These are phyloP conservation scores for Aspergillus pseudonomiae DNA, from an alignment of 2,329 filamentous ascomycete species.

Conservation along the genomic window DNA sequence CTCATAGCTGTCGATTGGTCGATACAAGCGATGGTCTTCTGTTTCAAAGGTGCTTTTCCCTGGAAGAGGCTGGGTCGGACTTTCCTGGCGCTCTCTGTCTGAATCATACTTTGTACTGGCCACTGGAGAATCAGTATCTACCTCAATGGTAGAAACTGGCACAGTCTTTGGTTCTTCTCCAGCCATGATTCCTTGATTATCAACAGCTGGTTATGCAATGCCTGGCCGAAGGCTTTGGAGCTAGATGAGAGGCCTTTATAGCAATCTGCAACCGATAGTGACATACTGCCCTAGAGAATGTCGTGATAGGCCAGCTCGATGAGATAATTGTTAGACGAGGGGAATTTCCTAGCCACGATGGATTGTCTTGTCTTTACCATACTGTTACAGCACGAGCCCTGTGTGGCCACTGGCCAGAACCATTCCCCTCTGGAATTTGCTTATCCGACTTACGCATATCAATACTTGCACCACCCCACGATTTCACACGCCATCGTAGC, in stretches of 20 bases:
- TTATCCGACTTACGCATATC: neutral
- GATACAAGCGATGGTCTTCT: neutral
- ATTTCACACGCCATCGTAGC: neutral
- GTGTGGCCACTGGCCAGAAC: neutral
- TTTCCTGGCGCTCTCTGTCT: neutral
- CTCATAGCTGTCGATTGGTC: constrained; percentile 40
- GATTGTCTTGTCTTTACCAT: neutral
- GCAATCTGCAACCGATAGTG: neutral
- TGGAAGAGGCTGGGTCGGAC: neutral
- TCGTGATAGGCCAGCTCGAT: neutral
- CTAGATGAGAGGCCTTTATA: neutral
- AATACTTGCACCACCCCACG: neutral
- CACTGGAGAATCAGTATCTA: neutral
- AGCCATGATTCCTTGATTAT: neutral
- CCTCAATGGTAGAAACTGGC: neutral
- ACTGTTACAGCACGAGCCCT: neutral
- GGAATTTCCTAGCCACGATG: neutral
- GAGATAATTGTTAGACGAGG: neutral
- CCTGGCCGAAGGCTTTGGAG: neutral
- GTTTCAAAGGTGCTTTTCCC: neutral
- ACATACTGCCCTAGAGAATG: neutral
- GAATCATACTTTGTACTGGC: neutral
- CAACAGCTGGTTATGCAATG: neutral
- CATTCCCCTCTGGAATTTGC: neutral
- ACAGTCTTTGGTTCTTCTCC: neutral